These are phyloP conservation scores for Arabidopsis thaliana DNA, from an alignment of 345 rosid species.

Conservation along the genomic window DNA sequence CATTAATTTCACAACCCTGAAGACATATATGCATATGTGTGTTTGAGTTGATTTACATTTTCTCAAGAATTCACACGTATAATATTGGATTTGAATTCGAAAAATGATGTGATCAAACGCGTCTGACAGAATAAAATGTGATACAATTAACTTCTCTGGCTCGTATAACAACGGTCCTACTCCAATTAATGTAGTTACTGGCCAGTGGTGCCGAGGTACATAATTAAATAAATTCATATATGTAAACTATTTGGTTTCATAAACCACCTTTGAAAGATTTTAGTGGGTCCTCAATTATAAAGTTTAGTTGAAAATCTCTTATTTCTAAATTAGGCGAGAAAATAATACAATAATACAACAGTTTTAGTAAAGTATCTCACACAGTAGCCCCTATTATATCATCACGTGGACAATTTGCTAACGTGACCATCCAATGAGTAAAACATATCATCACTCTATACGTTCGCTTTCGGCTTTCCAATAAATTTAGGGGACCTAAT, in stretches of 20 bases:
- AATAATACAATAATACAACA: not conserved
- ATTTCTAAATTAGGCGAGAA: not conserved
- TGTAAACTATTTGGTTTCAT: no score
- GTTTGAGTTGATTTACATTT: constrained; percentile 13
- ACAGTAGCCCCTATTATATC: not conserved
- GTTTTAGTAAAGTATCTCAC: not conserved
- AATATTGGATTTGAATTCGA: not conserved
- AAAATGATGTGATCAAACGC: not conserved
- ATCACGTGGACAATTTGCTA: not conserved
- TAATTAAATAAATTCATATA: not conserved
- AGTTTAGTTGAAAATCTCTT: not conserved
- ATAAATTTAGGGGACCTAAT: no score
- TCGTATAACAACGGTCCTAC: no score
- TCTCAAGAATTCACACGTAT: not conserved
- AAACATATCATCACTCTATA: no score
- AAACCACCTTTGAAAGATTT: not conserved
- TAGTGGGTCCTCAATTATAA: constrained; percentile 12
- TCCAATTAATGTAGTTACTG: no score
- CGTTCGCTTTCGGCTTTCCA: no score
- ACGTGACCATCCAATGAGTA: not conserved
- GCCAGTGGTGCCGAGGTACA: not conserved
- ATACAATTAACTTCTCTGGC: no score
- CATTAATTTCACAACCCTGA: constrained; percentile 10
- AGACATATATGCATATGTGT: not conserved
- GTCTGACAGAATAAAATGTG: no score